A percentile compares a stretch with the other conserved stretches of the same genome.
Evolutionary conservation across 2,329 filamentous ascomycete genomes (phyloP).

Genomic region (Pseudogymnoascus sp.): DNA sequence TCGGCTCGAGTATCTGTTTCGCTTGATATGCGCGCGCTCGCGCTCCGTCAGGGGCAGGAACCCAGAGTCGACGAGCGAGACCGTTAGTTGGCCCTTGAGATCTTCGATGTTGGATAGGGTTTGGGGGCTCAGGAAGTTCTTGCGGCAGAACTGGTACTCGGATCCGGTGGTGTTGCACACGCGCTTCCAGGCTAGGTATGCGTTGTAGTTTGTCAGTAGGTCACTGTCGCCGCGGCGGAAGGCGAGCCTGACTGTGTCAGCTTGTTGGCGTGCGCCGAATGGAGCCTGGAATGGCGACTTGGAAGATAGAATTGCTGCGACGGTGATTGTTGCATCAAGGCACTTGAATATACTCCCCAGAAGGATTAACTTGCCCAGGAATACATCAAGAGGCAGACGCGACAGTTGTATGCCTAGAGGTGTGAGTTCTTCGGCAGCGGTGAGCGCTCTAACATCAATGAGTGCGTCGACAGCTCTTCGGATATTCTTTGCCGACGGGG

Average conservation of each 20-base stretch:
- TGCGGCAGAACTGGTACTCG: constrained; percentile 85
- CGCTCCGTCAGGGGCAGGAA: constrained; percentile 67
- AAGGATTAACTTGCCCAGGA: constrained; percentile 86
- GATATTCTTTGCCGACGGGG: constrained; percentile 86
- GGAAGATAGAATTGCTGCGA: constrained; percentile 85
- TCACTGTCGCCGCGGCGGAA: constrained; percentile 89
- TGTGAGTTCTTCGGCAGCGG: constrained; percentile 71
- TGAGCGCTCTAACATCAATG: constrained; percentile 85
- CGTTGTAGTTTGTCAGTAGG: constrained; percentile 85
- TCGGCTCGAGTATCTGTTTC: constrained; percentile 54
- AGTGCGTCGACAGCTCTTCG: constrained; percentile 86
- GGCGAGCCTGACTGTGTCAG: constrained; percentile 65
- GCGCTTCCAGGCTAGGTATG: constrained; percentile 81
- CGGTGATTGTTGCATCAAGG: constrained; percentile 82
- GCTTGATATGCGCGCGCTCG: constrained; percentile 47
- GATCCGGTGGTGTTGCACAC: constrained; percentile 62
- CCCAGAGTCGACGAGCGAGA: constrained; percentile 76
- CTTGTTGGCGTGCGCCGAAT: constrained; percentile 73
- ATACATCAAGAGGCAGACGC: constrained; percentile 83
- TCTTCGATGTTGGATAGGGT: constrained; percentile 90
- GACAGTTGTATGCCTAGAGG: constrained; percentile 80
- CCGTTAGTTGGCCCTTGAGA: constrained; percentile 82
- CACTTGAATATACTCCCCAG: constrained; percentile 82
- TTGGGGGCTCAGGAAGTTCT: constrained; percentile 87
- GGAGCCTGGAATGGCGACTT: constrained; percentile 90